phyloP scores from a whole-genome alignment of 192 early-diverging fungal species.

The Coemansia sp. region DNA sequence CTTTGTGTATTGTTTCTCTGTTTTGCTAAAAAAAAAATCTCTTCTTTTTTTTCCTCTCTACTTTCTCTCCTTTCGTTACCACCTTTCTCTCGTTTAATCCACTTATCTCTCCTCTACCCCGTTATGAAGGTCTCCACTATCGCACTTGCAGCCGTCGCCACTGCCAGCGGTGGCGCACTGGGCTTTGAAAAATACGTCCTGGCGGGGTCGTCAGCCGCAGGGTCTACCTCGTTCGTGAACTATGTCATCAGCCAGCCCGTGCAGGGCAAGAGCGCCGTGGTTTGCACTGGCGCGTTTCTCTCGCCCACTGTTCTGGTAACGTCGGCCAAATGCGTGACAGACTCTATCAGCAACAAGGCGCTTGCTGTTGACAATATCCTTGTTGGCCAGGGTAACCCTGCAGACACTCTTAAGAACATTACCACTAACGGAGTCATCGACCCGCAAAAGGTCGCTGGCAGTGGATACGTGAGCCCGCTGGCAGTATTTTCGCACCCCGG shows the following conservation, averaged over 20 bases:
- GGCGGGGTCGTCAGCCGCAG: constrained; percentile 24
- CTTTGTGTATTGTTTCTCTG: constrained; percentile 1
- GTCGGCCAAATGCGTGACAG: constrained; percentile 45
- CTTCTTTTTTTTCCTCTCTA: constrained; percentile 5
- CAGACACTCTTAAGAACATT: constrained; percentile 13
- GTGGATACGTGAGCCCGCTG: constrained; percentile 32
- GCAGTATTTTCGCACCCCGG: constrained; percentile 44
- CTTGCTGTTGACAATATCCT: constrained; percentile 25
- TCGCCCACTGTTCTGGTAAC: constrained; percentile 40
- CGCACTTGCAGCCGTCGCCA: constrained; percentile 30
- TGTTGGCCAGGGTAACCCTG: constrained; percentile 37
- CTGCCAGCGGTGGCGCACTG: constrained; percentile 34
- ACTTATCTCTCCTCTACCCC: not conserved
- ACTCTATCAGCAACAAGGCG: constrained; percentile 54
- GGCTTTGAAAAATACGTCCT: constrained; percentile 43
- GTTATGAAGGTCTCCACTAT: constrained; percentile 40
- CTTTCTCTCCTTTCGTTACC: not conserved
- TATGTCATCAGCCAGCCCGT: constrained; percentile 29
- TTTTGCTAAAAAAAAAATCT: not conserved
- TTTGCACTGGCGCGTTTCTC: constrained; percentile 51
- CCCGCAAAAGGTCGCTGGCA: constrained; percentile 15
- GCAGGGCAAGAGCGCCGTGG: constrained; percentile 12
- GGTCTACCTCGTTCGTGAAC: constrained; percentile 30
- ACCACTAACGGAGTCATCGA: constrained; percentile 14
- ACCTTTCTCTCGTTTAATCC: not conserved